Evolutionary conservation across 805 yeast genomes (phyloP).

Genomic region (Teunomyces stri): DNA sequence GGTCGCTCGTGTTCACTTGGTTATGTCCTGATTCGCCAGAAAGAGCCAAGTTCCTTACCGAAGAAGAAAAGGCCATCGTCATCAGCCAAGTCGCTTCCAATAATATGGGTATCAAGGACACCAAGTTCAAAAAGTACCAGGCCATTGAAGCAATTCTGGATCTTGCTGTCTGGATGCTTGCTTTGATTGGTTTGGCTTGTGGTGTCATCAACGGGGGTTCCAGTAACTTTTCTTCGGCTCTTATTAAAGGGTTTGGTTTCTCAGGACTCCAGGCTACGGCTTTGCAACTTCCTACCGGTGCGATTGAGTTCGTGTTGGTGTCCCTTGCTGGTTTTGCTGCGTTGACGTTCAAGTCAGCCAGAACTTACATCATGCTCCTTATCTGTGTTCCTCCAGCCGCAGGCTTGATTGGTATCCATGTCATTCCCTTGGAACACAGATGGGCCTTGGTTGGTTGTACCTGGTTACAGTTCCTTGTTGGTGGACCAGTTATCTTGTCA

Average conservation of each 20-base stretch:
- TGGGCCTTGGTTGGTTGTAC: constrained; percentile 31
- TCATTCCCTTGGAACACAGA: constrained; percentile 14
- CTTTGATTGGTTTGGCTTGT: constrained; percentile 21
- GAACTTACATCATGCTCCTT: constrained; percentile 14
- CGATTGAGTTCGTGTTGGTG: constrained; percentile 52
- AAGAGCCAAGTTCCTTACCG: constrained; percentile 33
- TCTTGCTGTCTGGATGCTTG: constrained; percentile 18
- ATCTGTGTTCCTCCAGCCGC: constrained; percentile 22
- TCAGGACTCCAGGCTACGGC: constrained; percentile 43
- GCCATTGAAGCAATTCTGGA: constrained; percentile 29
- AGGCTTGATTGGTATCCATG: constrained; percentile 25
- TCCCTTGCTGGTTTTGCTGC: constrained; percentile 36
- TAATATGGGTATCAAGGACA: constrained; percentile 54
- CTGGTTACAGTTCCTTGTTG: constrained; percentile 28
- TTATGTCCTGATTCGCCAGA: constrained; percentile 51
- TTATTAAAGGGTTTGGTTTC: constrained; percentile 51
- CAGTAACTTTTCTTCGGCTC: constrained; percentile 39
- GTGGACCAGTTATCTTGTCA: constrained; percentile 27
- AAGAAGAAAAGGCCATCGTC: constrained; percentile 39
- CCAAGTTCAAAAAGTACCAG: constrained; percentile 46
- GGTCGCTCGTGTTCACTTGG: constrained; percentile 45
- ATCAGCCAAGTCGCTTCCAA: constrained; percentile 46
- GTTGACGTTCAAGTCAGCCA: constrained; percentile 16
- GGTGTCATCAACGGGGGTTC: constrained; percentile 33
- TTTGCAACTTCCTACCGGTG: constrained; percentile 51